Base-by-base conservation (phyloP, 2,329 filamentous ascomycete species). In the Trichoderma pleuroti region DNA sequence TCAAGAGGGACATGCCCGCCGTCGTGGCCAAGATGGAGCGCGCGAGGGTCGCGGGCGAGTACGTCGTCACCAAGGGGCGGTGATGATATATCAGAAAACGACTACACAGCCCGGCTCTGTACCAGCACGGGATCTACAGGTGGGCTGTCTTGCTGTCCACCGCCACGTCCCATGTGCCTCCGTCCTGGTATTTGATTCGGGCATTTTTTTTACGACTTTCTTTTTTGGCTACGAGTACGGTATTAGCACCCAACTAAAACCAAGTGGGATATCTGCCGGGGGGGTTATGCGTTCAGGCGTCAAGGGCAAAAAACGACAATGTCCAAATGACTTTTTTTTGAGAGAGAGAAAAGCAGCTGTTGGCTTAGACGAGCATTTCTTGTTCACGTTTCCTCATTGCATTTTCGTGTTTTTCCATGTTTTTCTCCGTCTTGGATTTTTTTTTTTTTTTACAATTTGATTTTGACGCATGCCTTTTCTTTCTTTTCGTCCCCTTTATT, bases 21-120 rank as follows among this genome's bases (percentile, higher is more conserved):
- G 86, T 86, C 4, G 87, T 89, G 75, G 89, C 89, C 68, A 87
- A 84, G 78, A 90, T 90, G 86, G 88, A 91, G 82, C 84, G 88
- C 78, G 89, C 89, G 70, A 82, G 86, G 72, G 84, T 86, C 18
- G 89, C 88, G 26, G 87, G 85, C 18, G 84, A 87, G 74, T 90
- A 90, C 77, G 86, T 88, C 9, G 81, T 86, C 28, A 77, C 77
- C 26, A 70, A 66, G 46, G 62, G 71, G 42, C 67, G 68, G 62
- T 46, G 61, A 59, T 70, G 18, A 49, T 67, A 52, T 34, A 56
- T 18, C 63, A 57, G 24, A 16, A 11, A 30, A 61, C 21, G 30
- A 11, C 14, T 34, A 59, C 10, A n/a, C 39, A 42, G n/a, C n/a
- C n/a, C n/a, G 39, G 39, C 18, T 42, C 54, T 32, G 6, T 32